Evolutionary conservation across 768 basidiomycete species (phyloP), one percentile per base, ranked within the genome.

Genomic region (Lactarius hengduanensis): DNA sequence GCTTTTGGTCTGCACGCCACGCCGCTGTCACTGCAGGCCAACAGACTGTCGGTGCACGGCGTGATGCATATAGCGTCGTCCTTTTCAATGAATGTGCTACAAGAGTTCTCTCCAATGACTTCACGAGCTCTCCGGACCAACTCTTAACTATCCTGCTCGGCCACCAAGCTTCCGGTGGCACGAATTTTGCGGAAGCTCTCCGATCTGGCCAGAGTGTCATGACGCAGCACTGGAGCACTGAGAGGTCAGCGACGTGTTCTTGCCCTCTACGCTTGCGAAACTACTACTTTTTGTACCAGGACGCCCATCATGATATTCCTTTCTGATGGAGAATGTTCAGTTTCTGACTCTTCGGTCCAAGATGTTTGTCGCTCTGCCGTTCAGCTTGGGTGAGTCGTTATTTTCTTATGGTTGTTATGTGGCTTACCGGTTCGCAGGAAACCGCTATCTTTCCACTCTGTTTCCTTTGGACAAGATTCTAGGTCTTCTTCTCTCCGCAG

Each of bases 1-100:
- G 77, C 18, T 88, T 88, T 71, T 88, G 86, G 86, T 66, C 74
- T 18, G 80, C 87, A 0, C 80, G 86, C 3, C 77, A 79, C 16
- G 72, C 79, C 13, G 80, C 81, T 6, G 60, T 79, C 13, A 72
- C 65, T 2, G 62, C 61, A 30, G 72, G 56, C 3, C 64, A 41
- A 32, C 74, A 76, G 47, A 72, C 62, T 4, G 71, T 72, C 15
- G 72, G 70, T 0, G 57, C 59, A 4, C 79, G 83, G n/a, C 74
- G 80, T 36, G 87, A 87, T 65, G 77, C 87, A 1, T 88, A 88
- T 66, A 30, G 30, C 30, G 5, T 30, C 5, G 30, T 30, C 30
- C 30, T 30, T 30, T 30, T 30, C 30, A 30, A 30, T 7, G 30
- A 3, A 30, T 6, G 5, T 7, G 30, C 30, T 5, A 30, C 30